Base-by-base conservation (phyloP, 2,329 filamentous ascomycete genomes). In the Phyllosticta ampelicida region DNA sequence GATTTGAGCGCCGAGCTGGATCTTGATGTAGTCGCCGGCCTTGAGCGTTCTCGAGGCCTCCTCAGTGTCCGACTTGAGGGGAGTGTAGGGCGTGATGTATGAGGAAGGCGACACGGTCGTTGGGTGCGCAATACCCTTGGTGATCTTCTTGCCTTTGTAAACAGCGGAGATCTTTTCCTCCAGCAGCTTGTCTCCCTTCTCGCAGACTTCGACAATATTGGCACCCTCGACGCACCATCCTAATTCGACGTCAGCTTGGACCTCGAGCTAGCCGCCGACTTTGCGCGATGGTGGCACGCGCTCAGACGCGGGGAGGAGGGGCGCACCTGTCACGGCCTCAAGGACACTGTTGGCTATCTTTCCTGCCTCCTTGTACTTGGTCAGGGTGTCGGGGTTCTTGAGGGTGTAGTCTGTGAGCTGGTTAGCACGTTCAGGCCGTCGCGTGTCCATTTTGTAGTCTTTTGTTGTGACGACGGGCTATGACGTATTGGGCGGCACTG, bases 1-100 rank as follows among this genome's bases (percentile, higher is more conserved):
- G 63, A 99, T 96, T 78, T 99, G 94, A 55, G 94, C 94, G 70
- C 94, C 94, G n/a, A 99, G 84, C 78, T 99, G 94, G 73, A 99
- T 94, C 84, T 99, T 99, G 77, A 96, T 82, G 62, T 89, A 77
- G 78, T 99, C 94, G 62, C 86, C 87, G 55, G 86, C 81, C 78
- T 96, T 89, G 66, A 99, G 81, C 68, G 86, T 84, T 53, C 82
- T 80, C 60, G 81, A 82, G 62, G 92, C 89, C 79, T 99, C 94
- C 71, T 86, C 84, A 73, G 86, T 80, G 70, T 99, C 94, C 63
- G 90, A 85, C 65, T 84, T 85, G 67, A 99, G 80, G 55, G 94
- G 94, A 52, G 94, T 99, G 80, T 96, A 97, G 55, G 94, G 94
- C 59, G 94, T 99, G 74, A 99, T 86, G 77, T 90, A 95, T 63